Evolutionary conservation across 257 asterid species (phyloP).

Genomic region (Ocimum tenuiflorum): DNA sequence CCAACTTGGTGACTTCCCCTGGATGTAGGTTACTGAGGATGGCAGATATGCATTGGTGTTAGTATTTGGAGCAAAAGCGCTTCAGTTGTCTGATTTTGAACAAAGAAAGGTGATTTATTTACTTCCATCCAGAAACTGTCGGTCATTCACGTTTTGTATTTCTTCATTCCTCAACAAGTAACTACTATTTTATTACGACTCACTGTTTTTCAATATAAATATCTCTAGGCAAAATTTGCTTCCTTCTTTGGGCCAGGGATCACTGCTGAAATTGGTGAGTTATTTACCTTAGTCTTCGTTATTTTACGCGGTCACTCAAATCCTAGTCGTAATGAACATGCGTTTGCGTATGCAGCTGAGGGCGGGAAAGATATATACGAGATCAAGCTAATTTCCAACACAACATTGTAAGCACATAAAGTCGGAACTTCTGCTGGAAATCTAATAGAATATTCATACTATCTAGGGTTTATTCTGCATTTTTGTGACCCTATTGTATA

Average conservation of each 20-base stretch:
- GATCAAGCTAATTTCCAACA: conserved; percentile 68
- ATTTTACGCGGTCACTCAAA: neutral
- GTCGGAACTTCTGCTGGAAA: neutral
- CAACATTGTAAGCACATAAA: conserved; percentile 33
- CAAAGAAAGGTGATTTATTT: conserved; percentile 56
- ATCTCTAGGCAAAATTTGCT: conserved; percentile 65
- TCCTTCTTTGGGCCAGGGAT: conserved; percentile 98
- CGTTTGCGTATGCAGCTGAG: conserved; percentile 53
- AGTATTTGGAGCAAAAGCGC: conserved; percentile 78
- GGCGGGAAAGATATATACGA: conserved; percentile 56
- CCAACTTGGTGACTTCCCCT: conserved; percentile 8
- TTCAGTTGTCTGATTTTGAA: conserved; percentile 70
- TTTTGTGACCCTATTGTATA: conserved; percentile 21
- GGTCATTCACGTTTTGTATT: neutral
- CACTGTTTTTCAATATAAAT: neutral
- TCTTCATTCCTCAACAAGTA: neutral
- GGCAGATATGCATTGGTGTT: conserved; percentile 66
- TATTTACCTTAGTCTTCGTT: neutral
- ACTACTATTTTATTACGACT: neutral
- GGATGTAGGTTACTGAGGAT: conserved; percentile 55
- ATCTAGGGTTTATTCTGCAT: conserved; percentile 12
- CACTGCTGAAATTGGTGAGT: conserved; percentile 81
- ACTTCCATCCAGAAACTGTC: neutral
- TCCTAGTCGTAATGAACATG: conserved; percentile 1
- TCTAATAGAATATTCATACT: neutral